Base-by-base conservation (phyloP, 1,284 basidiomycete species). In the Trametes versicolor region DNA sequence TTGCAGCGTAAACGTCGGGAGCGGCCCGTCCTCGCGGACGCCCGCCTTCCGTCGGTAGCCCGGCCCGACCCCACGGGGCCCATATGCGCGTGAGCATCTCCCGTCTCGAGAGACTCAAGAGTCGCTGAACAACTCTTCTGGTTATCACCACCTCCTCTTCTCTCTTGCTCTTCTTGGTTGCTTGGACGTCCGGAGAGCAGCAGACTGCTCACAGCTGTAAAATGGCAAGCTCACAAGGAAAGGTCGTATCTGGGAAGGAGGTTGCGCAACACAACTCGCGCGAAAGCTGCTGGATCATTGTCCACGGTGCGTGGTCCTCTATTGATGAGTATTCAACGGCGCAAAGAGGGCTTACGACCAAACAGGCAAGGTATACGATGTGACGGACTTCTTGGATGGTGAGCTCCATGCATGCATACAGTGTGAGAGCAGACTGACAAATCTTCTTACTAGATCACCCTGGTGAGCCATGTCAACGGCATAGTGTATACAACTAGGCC, bases 271-370 rank as follows among this genome's bases (percentile, higher is more conserved):
- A 95, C 74, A 91, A 89, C 74, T 83, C 71, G 49, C 78, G 71
- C 37, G 70, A 71, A 54, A 73, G 89, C 67, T 95, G 94, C 68
- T 96, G 94, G 94, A 93, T 96, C 70, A 93, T 96, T 62, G 89
- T 97, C 2, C 94, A 95, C 77, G 93, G 92, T 90, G 68, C 56
- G 70, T 63, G 36, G 23, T 25, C 5, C 25, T 29, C 15, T 17
- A 21, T 19, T 27, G 23, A 4, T 29, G 21, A 2, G 29, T 41
- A 34, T 17, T 12, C 83, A n/a, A n/a, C n/a, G 73, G 23, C 49
- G 60, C 63, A 66, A 27, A n/a, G n/a, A 25, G 49, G 25, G 15
- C 60, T 70, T 32, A 72, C 47, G 49, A 25, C 8, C 32, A 5
- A n/a, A 27, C 58, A 87, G 87, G 86, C 59, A 83, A 88, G 37